Evolutionary conservation across 176 grass and related monocot species (phyloP).

Genomic region (Eremochloa ophiuroides): DNA sequence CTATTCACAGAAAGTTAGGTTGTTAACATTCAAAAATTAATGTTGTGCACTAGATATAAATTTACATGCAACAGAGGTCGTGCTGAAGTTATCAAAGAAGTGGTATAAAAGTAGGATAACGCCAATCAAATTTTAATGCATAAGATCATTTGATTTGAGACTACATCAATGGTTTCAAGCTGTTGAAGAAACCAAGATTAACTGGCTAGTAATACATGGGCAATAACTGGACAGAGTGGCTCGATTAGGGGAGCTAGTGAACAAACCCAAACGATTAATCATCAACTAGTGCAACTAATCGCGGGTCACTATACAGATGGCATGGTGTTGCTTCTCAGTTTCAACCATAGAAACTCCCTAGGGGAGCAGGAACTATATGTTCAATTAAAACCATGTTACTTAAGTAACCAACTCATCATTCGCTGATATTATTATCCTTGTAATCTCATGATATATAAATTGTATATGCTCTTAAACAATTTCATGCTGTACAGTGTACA

Average conservation of each 20-base stretch:
- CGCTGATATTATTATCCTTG: neutral
- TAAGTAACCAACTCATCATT: neutral
- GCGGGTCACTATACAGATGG: too few species aligned
- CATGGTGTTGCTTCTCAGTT: neutral
- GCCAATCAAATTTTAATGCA: neutral
- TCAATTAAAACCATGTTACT: neutral
- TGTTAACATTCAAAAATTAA: neutral
- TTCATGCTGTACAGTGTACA: neutral
- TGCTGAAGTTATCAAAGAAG: neutral
- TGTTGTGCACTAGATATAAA: neutral
- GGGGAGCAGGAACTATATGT: neutral
- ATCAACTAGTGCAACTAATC: neutral
- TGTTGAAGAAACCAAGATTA: neutral
- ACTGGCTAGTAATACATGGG: neutral
- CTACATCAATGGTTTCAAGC: neutral
- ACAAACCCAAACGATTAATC: neutral
- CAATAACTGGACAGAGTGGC: neutral
- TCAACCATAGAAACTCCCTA: neutral
- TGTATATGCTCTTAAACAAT: neutral
- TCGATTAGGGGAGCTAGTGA: neutral
- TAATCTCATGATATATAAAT: neutral
- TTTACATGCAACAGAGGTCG: neutral
- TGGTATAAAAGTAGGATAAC: neutral
- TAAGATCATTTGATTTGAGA: neutral
- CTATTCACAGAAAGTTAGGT: constrained; percentile 6